A percentile compares a stretch with the other conserved stretches of the same genome.
These are phyloP conservation scores for Lepidium didymum DNA, from an alignment of 345 rosid genomes.

Conservation along the genomic window DNA sequence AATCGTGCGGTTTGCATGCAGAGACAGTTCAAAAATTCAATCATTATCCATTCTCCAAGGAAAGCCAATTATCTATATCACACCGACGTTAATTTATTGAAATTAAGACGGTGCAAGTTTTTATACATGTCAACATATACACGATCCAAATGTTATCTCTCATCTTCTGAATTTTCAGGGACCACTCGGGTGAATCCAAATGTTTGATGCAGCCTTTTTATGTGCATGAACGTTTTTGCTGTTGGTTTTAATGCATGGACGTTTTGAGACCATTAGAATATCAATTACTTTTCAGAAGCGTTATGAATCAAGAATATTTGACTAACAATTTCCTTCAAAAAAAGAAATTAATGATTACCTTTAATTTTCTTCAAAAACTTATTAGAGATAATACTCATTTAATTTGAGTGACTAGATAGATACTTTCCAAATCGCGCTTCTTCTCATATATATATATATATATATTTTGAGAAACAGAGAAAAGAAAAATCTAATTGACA, in stretches of 20 bases:
- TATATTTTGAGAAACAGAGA: not conserved
- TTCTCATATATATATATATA: not conserved
- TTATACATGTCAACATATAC: not conserved
- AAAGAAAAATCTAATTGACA: not conserved
- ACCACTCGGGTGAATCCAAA: conserved; percentile 44
- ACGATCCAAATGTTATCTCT: too few species aligned
- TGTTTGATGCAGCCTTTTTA: too few species aligned
- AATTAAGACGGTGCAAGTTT: conserved; percentile 29
- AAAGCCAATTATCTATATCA: conserved; percentile 57
- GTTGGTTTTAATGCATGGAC: too few species aligned
- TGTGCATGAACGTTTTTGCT: too few species aligned
- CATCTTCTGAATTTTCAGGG: conserved; percentile 24
- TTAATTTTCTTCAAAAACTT: not conserved
- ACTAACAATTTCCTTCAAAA: not conserved
- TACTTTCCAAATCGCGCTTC: not conserved
- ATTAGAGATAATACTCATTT: not conserved
- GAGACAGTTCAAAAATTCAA: not conserved
- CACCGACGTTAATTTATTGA: conserved; percentile 42
- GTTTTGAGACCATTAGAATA: not conserved
- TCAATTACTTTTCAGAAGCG: not conserved
- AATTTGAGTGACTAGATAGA: not conserved
- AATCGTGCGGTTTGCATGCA: not conserved
- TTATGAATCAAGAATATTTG: not conserved
- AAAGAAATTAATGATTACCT: not conserved
- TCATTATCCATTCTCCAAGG: conserved; percentile 17